Evolutionary conservation across 2,329 filamentous ascomycete genomes (phyloP).

Genomic region (Grosmannia clavigera): DNA sequence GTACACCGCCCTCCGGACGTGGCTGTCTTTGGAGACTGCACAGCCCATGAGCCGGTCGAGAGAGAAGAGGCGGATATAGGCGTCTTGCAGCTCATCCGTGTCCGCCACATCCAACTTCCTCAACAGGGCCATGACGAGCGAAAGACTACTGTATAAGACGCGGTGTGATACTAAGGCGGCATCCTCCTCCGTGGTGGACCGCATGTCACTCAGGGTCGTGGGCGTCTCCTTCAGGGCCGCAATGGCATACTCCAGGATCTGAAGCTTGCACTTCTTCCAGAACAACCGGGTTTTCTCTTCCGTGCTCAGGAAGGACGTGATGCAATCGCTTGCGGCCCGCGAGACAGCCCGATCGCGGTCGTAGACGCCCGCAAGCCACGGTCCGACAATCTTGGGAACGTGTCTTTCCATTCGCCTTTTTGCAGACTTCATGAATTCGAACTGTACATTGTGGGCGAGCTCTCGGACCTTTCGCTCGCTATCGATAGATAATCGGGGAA

Average conservation of each 20-base stretch:
- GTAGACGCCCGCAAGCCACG: slow-evolving; percentile 86
- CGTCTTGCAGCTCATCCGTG: slow-evolving; percentile 43
- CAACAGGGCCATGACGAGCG: slow-evolving; percentile 41
- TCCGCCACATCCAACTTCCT: slow-evolving; percentile 37
- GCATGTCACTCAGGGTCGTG: slow-evolving; percentile 77
- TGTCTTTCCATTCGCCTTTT: slow-evolving; percentile 76
- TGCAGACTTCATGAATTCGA: slow-evolving; percentile 44
- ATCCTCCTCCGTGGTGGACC: slow-evolving; percentile 73
- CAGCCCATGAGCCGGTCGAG: slow-evolving; percentile 56
- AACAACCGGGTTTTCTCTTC: slow-evolving; percentile 67
- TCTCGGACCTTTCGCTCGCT: slow-evolving; percentile 79
- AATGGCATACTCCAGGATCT: slow-evolving; percentile 71
- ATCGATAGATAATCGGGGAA: slow-evolving; percentile 83
- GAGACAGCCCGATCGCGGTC: slow-evolving; percentile 71
- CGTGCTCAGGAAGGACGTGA: slow-evolving; percentile 63
- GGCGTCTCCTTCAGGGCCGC: slow-evolving; percentile 71
- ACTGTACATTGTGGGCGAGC: slow-evolving; percentile 65
- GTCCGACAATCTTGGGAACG: slow-evolving; percentile 64
- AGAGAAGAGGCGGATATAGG: slow-evolving; percentile 55
- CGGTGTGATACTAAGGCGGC: slow-evolving; percentile 74
- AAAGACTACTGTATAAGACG: slow-evolving; percentile 47
- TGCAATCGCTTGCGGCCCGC: slow-evolving; percentile 63
- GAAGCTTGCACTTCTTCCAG: slow-evolving; percentile 68
- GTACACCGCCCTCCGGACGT: slow-evolving; percentile 37
- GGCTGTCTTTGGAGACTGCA: slow-evolving; percentile 48